These are phyloP conservation scores for Pleurotus tuber-regium DNA, from an alignment of 768 basidiomycete species.

Conservation along the genomic window DNA sequence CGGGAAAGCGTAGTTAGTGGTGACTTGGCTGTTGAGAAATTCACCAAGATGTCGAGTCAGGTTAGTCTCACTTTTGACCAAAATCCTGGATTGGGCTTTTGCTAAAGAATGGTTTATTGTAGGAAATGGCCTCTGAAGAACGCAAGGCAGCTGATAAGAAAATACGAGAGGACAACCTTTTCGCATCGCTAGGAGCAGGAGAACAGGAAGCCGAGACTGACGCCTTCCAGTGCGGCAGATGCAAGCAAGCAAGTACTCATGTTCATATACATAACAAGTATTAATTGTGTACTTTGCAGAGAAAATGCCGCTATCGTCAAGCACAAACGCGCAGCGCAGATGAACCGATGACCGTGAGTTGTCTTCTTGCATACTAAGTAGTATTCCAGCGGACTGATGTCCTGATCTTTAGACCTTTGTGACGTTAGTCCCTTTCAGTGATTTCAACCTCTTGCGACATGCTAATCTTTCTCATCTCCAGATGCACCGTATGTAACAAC, in stretches of 20 bases:
- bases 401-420: constrained; percentile 69
- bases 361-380: background rate
- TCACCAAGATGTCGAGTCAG: constrained; percentile 80
- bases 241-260: constrained; percentile 68
- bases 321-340: constrained; percentile 97
- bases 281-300: constrained; percentile 32
- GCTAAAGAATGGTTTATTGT: background rate
- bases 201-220: constrained; percentile 94
- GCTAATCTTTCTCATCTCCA: constrained; percentile 20
- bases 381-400: background rate
- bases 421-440: constrained; percentile 51
- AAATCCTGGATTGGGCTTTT: background rate
- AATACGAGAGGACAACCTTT: constrained; percentile 83
- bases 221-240: constrained; percentile 94
- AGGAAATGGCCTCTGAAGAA: constrained; percentile 98
- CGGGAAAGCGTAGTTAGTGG: constrained; percentile 86
- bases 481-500: constrained; percentile 65
- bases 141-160: constrained; percentile 80
- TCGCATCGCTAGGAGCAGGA: constrained; percentile 86
- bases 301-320: constrained; percentile 91
- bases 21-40: constrained; percentile 62
- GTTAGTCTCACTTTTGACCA: constrained; percentile 36
- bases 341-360: constrained; percentile 93
- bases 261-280: background rate
- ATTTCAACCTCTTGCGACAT: background rate